These are phyloP conservation scores for Sporothrix pallida DNA, from an alignment of 2,329 filamentous ascomycete species.

Conservation along the genomic window DNA sequence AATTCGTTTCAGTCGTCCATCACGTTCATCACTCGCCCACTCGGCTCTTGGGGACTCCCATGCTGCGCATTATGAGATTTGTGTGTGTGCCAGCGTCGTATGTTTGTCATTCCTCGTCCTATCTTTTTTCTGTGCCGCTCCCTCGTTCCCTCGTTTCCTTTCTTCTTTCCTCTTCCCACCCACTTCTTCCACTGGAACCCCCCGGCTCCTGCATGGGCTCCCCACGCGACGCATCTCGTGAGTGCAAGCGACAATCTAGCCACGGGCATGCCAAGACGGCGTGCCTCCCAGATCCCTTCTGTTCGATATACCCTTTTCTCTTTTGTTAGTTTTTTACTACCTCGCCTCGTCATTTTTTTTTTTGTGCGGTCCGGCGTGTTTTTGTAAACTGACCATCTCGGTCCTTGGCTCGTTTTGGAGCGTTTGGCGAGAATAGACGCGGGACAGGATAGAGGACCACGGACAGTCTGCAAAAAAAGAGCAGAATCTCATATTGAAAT, in stretches of 20 bases:
- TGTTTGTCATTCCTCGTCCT: not conserved
- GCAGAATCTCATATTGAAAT: not conserved
- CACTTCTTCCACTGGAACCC: not conserved
- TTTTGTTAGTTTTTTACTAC: not conserved
- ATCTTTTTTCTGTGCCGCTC: not conserved
- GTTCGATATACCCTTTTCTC: not conserved
- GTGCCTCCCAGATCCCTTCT: not conserved
- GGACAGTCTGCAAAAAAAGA: not conserved
- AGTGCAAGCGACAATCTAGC: conserved; percentile 16
- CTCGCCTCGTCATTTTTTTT: not conserved
- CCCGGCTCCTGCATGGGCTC: not conserved
- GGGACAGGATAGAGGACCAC: no score
- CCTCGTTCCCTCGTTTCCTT: not conserved
- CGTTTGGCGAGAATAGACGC: conserved; percentile 4
- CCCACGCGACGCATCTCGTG: conserved; percentile 19
- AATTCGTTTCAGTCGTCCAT: no score
- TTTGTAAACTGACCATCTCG: not conserved
- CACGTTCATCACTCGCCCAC: not conserved
- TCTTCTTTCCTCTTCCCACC: not conserved
- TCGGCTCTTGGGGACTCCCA: not conserved
- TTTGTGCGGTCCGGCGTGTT: not conserved
- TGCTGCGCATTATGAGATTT: not conserved
- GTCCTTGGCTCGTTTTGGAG: conserved; percentile 6
- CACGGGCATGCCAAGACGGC: conserved; percentile 27
- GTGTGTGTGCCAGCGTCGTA: not conserved